phyloP scores from a whole-genome alignment of 2,329 filamentous ascomycete species.

The Juglanconis oblonga region DNA sequence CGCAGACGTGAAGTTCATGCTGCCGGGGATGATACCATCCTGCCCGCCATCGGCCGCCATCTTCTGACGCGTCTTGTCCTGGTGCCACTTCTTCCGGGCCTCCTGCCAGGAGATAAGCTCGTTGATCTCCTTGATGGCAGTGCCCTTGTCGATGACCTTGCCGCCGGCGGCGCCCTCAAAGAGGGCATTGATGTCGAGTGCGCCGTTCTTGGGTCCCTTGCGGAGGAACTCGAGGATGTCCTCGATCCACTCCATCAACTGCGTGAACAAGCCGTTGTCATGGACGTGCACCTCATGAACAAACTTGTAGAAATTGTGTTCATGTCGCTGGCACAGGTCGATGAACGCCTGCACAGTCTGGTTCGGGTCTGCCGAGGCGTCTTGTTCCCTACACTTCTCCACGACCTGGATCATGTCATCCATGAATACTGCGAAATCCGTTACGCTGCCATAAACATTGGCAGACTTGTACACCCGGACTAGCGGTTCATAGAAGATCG shows the following conservation, averaged over 20 bases:
- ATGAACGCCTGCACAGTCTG: conserved; percentile 98
- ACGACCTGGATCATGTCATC: conserved; percentile 84
- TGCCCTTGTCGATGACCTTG: conserved; percentile 65
- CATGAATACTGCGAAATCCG: conserved; percentile 89
- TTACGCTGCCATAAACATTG: conserved; percentile 96
- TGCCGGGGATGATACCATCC: conserved; percentile 49
- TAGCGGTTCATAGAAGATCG: conserved; percentile 97
- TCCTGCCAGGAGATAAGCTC: conserved; percentile 89
- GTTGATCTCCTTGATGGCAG: conserved; percentile 78
- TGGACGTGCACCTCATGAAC: conserved; percentile 97
- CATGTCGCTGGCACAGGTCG: conserved; percentile 89
- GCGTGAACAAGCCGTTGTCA: conserved; percentile 93
- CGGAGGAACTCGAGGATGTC: conserved; percentile 90
- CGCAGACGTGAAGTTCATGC: conserved; percentile 65
- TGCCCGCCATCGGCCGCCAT: conserved; percentile 82
- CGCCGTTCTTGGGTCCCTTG: conserved; percentile 79
- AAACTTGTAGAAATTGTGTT: conserved; percentile 98
- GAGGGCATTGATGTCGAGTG: conserved; percentile 89
- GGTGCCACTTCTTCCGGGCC: conserved; percentile 94
- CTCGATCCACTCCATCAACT: conserved; percentile 97
- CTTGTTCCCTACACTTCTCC: conserved; percentile 65
- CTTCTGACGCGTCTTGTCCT: conserved; percentile 96
- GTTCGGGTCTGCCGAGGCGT: conserved; percentile 92
- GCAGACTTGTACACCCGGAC: conserved; percentile 98
- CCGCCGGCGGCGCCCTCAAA: conserved; percentile 75